Base-by-base conservation (phyloP, 805 yeast genomes). In the Alloascoidea hylecoeti region DNA sequence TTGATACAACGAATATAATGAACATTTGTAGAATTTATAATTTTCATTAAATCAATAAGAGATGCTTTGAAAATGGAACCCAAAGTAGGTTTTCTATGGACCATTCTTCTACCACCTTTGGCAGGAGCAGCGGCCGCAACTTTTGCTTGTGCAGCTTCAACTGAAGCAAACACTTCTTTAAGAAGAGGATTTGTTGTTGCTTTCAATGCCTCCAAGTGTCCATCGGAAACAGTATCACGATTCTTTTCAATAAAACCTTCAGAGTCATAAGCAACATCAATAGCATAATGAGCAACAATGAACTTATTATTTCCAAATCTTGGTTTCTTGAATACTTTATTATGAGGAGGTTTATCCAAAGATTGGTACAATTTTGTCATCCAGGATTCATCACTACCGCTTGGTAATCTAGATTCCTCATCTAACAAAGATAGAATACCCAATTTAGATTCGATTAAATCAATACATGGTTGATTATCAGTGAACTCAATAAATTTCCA, bases 1-100 rank as follows among this genome's bases (percentile, higher is more conserved):
- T 89, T 89, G 55, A 92, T 89, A 67, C 98, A 89, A 55, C 98
- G 79, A 54, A 89, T 89, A 53, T 89, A 89, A 57, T 89, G 98
- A 32, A 80, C 98, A 56, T 92, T 89, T 2, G 97, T 89, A 1
- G 95, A 81, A 56, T 89, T 75, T 41, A 89, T 89, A 1, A 97
- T 89, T 30, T 62, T 63, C 98, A 92, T 89, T 47, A 89, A 71
- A 49, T 89, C 96, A 49, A 86, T 82, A 59, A 89, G 69, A 2
- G 96, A 89, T 40, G 75, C 76, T 56, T 89, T 89, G 70, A 89
- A 89, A 57, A 89, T 85, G 2, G 94, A 82, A 19, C 97, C 98
- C 44, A 89, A 68, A 1, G 98, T 89, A 38, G 96, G 96, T 54
- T 89, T 88, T 49, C 78, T 77, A 44, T 64, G 69, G 3, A 72